A percentile compares a stretch with the other conserved stretches of the same genome.
Evolutionary conservation across 345 rosid species (phyloP).

Genomic region (Rhodomyrtus tomentosa): DNA sequence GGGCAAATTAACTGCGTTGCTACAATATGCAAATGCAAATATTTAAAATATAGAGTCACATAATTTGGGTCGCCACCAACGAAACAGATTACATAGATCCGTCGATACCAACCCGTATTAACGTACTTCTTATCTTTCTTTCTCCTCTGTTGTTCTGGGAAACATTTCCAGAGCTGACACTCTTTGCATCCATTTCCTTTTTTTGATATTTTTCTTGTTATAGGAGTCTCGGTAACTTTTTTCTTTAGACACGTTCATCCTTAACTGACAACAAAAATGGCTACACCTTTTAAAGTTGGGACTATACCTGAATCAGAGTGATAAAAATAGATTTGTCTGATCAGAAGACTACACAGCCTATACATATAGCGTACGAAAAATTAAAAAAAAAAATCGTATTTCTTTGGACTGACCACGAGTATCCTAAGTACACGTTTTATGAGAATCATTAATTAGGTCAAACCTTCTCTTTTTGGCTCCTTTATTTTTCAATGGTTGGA

Average conservation of each 20-base stretch:
- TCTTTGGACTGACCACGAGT: accelerated
- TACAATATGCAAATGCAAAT: neutral
- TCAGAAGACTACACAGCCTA: neutral
- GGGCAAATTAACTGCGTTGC: neutral
- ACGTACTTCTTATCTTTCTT: too few species aligned
- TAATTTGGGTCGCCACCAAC: neutral
- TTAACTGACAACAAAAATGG: too few species aligned
- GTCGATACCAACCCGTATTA: too few species aligned
- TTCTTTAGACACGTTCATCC: too few species aligned
- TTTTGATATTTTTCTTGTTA: too few species aligned
- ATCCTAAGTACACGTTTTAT: too few species aligned
- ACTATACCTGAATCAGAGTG: neutral
- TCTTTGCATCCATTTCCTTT: too few species aligned
- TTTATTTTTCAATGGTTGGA: neutral
- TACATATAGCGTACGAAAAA: neutral
- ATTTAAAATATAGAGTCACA: neutral
- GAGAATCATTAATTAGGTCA: neutral
- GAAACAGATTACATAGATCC: neutral
- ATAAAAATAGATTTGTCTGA: neutral
- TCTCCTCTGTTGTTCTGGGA: too few species aligned
- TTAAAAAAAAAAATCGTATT: neutral
- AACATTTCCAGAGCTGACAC: too few species aligned
- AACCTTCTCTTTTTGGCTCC: neutral
- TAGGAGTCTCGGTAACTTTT: too few species aligned
- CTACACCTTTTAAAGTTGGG: too few species aligned